Percentiles rank a stretch among this genome's conserved stretches.
Evolutionary conservation across 208 protist species (phyloP).

Genomic region (Angomonas deanei): DNA sequence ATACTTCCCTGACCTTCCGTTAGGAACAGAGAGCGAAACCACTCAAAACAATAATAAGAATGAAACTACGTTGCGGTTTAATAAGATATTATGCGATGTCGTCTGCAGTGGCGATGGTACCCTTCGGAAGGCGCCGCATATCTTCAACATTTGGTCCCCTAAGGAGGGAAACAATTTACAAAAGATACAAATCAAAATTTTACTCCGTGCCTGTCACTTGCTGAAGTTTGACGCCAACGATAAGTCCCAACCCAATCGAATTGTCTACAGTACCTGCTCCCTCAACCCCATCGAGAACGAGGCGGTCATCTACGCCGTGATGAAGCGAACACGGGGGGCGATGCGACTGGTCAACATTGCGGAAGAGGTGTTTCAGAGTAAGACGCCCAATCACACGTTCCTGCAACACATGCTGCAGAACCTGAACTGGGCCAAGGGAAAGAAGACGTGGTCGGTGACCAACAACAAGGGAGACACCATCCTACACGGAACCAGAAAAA

Average conservation of each 20-base stretch:
- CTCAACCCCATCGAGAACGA: conserved; percentile 96
- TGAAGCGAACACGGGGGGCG: conserved; percentile 70
- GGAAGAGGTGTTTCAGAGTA: not conserved
- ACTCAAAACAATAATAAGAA: conserved; percentile 32
- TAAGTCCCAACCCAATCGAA: conserved; percentile 30
- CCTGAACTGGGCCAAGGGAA: conserved; percentile 61
- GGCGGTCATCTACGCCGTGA: conserved; percentile 90
- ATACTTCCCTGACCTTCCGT: conserved; percentile 63
- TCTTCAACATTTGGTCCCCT: conserved; percentile 83
- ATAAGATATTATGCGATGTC: conserved; percentile 93
- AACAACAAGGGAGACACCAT: conserved; percentile 52
- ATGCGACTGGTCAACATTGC: conserved; percentile 82
- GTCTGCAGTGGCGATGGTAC: conserved; percentile 95
- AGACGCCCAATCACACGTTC: not conserved
- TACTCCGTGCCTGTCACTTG: conserved; percentile 69
- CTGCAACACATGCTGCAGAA: conserved; percentile 44
- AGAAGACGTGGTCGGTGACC: conserved; percentile 84
- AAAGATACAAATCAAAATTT: conserved; percentile 85
- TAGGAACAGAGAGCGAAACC: conserved; percentile 2
- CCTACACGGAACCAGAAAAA: conserved; percentile 18
- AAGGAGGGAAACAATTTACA: conserved; percentile 66
- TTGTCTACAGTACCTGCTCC: conserved; percentile 97
- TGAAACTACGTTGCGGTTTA: conserved; percentile 63
- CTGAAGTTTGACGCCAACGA: conserved; percentile 10
- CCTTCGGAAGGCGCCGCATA: conserved; percentile 76